These are phyloP conservation scores for Testicularia cyperi DNA, from an alignment of 1,284 basidiomycete species.

Conservation along the genomic window DNA sequence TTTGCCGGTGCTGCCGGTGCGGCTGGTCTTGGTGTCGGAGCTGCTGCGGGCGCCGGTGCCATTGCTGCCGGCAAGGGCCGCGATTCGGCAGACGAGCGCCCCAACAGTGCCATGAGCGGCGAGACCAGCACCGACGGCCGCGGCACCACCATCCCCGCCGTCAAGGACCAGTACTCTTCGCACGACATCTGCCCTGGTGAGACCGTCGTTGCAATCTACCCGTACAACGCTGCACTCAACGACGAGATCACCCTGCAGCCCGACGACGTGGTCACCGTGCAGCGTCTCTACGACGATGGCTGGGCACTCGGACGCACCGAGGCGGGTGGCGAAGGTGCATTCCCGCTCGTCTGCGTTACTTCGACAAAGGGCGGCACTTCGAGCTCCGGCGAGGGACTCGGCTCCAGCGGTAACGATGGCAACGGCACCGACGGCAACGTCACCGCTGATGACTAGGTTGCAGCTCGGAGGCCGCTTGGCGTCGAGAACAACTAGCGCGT, in stretches of 20 bases:
- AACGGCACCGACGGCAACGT: constrained; percentile 43
- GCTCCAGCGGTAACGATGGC: constrained; percentile 37
- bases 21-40: constrained; percentile 23
- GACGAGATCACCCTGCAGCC: constrained; percentile 53
- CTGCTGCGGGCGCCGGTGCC: constrained; percentile 22
- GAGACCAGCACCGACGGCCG: constrained; percentile 44
- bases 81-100: constrained; percentile 32
- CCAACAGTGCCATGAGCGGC: constrained; percentile 42
- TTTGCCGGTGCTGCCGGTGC: constrained; percentile 26
- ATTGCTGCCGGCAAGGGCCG: constrained; percentile 26
- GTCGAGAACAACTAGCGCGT: too few relatives aligned
- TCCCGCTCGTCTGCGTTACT: constrained; percentile 53
- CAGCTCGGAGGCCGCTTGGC: too few relatives aligned
- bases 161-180: constrained; percentile 53
- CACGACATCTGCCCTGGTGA: constrained; percentile 52
- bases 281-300: constrained; percentile 53
- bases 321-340: constrained; percentile 44
- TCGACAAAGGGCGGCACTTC: constrained; percentile 44
- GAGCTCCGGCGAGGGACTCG: constrained; percentile 30
- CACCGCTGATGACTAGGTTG: constrained; percentile 52
- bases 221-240: constrained; percentile 52
- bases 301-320: constrained; percentile 47
- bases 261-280: constrained; percentile 46
- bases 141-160: constrained; percentile 48
- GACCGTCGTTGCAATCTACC: constrained; percentile 55